Percentiles rank a stretch among this genome's conserved stretches.
These are phyloP conservation scores for Nakazawaea pomicola DNA, from an alignment of 805 yeast genomes.

Conservation along the genomic window DNA sequence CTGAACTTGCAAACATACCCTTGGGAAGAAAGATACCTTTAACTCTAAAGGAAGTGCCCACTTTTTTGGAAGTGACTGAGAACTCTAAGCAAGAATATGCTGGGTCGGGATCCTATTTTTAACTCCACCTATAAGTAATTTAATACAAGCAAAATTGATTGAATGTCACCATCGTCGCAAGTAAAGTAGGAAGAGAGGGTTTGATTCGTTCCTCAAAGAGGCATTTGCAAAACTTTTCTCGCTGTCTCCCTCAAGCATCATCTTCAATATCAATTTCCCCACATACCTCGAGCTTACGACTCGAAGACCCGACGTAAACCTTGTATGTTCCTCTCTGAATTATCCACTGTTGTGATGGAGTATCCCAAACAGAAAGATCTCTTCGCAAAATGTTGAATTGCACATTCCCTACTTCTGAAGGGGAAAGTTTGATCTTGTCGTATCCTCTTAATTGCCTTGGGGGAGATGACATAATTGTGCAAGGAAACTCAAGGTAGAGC, in stretches of 20 bases:
- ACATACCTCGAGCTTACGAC: conserved; percentile 40
- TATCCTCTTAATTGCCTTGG: conserved; percentile 50
- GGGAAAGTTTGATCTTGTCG: conserved; percentile 43
- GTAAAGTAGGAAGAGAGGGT: no score
- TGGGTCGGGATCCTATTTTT: conserved; percentile 10
- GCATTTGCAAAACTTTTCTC: background rate
- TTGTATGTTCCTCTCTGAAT: conserved; percentile 51
- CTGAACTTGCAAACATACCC: conserved; percentile 1
- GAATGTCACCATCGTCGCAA: no score
- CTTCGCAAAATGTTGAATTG: conserved; percentile 42
- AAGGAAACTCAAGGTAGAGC: conserved; percentile 48
- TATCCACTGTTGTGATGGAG: conserved; percentile 51
- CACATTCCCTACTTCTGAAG: conserved; percentile 34
- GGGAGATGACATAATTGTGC: conserved; percentile 44
- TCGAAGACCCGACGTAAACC: conserved; percentile 45
- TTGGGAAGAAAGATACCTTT: conserved; percentile 12
- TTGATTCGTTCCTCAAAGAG: no score
- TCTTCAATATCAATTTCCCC: conserved; percentile 33
- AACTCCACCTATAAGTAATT: background rate
- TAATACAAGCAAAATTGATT: background rate
- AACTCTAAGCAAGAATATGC: background rate
- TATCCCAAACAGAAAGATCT: conserved; percentile 55
- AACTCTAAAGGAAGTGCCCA: conserved; percentile 5
- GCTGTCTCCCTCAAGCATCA: background rate
- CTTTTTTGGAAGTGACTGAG: background rate